Evolutionary conservation across 257 asterid species (phyloP).

Genomic region (Gardenia jasminoides): DNA sequence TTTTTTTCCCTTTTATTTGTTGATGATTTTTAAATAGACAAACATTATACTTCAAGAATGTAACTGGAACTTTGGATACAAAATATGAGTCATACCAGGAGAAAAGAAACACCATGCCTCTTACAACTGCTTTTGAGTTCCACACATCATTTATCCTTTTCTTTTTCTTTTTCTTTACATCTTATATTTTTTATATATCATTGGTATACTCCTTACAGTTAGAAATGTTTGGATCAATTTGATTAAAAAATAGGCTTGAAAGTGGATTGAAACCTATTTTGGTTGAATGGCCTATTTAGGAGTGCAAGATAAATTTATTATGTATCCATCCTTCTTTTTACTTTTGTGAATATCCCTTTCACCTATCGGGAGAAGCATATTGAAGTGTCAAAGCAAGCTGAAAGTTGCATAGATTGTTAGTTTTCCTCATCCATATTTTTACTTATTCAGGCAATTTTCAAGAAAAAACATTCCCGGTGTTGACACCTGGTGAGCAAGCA

Average conservation of each 20-base stretch:
- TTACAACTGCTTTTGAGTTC: not conserved
- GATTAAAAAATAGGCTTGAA: not conserved
- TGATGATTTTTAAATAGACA: too few relatives aligned
- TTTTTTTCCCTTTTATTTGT: too few relatives aligned
- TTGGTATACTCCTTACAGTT: not conserved
- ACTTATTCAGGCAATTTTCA: constrained; percentile 52
- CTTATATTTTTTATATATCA: too few relatives aligned
- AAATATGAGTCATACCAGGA: not conserved
- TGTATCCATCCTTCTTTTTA: not conserved
- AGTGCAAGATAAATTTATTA: too few relatives aligned
- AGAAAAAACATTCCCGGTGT: constrained; percentile 34
- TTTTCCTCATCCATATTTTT: not conserved
- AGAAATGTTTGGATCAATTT: not conserved
- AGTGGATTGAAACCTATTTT: not conserved
- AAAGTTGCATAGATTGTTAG: too few relatives aligned
- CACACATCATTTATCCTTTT: not conserved
- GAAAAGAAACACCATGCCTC: not conserved
- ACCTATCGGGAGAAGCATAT: not conserved
- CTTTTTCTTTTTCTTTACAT: not conserved
- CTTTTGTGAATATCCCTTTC: not conserved
- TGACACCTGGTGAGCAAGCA: constrained; percentile 53
- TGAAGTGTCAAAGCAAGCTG: not conserved
- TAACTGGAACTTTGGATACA: too few relatives aligned
- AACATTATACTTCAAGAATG: not conserved
- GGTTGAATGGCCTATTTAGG: not conserved